phyloP scores from a whole-genome alignment of 1,284 basidiomycete species.

The Cutaneotrichosporon mucoides region DNA sequence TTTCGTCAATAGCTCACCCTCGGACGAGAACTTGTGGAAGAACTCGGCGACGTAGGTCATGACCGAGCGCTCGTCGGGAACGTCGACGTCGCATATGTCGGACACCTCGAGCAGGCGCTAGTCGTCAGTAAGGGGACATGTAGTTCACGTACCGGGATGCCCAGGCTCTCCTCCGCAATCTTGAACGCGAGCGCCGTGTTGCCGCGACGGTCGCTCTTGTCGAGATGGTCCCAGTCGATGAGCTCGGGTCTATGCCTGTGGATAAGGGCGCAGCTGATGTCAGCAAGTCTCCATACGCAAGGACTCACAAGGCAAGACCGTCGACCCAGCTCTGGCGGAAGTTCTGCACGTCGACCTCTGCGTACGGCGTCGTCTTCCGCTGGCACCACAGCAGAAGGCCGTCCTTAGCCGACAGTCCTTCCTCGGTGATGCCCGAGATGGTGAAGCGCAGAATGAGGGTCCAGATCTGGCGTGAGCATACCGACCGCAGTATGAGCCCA shows the following conservation, averaged over 20 bases:
- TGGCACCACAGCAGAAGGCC: constrained; percentile 97
- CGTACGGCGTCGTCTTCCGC: constrained; percentile 84
- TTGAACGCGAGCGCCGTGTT: constrained; percentile 83
- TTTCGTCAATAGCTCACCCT: constrained; percentile 59
- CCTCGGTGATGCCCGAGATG: constrained; percentile 97
- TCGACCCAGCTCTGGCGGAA: constrained; percentile 91
- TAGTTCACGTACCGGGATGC: constrained; percentile 68
- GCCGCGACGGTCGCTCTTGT: constrained; percentile 72
- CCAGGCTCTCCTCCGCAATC: constrained; percentile 77
- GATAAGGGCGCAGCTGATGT: constrained; percentile 81
- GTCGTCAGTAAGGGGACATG: not conserved
- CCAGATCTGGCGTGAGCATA: constrained; percentile 63
- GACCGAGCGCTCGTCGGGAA: constrained; percentile 84
- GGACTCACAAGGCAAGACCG: constrained; percentile 82
- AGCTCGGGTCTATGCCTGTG: constrained; percentile 95
- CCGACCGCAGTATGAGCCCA: too few relatives aligned
- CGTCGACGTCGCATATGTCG: constrained; percentile 82
- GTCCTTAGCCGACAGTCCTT: constrained; percentile 94
- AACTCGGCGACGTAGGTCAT: constrained; percentile 73
- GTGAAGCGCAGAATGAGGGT: constrained; percentile 94
- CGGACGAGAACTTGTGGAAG: constrained; percentile 96
- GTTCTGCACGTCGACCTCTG: constrained; percentile 87
- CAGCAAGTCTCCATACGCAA: constrained; percentile 7
- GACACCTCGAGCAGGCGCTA: constrained; percentile 93
- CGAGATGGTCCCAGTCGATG: constrained; percentile 73